phyloP scores from a whole-genome alignment of 305 asterid genomes.

The Fraxinus paxiana region DNA sequence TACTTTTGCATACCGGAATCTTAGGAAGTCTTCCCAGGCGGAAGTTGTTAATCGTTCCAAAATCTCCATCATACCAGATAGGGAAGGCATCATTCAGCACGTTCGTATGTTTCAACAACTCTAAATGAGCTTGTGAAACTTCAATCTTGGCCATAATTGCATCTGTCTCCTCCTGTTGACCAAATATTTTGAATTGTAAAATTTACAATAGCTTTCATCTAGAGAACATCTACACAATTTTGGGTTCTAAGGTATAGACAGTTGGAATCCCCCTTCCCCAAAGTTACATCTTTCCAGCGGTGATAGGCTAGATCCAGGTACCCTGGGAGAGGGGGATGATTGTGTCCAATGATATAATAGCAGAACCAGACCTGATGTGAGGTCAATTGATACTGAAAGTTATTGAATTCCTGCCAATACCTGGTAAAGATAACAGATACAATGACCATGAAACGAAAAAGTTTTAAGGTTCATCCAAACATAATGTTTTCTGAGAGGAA shows the following conservation, averaged over 20 bases:
- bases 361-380: constrained; percentile 72
- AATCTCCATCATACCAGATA: constrained; percentile 88
- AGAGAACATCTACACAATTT: not conserved
- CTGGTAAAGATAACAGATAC: constrained; percentile 37
- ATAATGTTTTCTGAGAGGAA: not conserved
- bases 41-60: constrained; percentile 94
- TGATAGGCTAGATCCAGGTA: not conserved
- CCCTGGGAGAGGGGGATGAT: not conserved
- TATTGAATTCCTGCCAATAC: constrained; percentile 93
- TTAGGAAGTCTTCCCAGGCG: constrained; percentile 98
- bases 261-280: constrained; percentile 15
- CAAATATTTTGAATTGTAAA: constrained; percentile 20
- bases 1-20: constrained; percentile 51
- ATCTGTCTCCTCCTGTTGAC: constrained; percentile 84
- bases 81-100: constrained; percentile 97
- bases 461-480: not conserved
- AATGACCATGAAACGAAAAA: constrained; percentile 1
- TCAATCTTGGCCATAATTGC: constrained; percentile 85
- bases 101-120: constrained; percentile 74
- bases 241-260: not conserved
- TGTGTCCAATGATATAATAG: not conserved
- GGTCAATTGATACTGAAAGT: constrained; percentile 83
- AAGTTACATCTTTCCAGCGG: not conserved
- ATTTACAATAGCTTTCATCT: not conserved
- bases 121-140: constrained; percentile 97